Percentiles rank a stretch among this genome's conserved stretches.
phyloP scores from a whole-genome alignment of 345 rosid genomes.

The Raphanus sativus region DNA sequence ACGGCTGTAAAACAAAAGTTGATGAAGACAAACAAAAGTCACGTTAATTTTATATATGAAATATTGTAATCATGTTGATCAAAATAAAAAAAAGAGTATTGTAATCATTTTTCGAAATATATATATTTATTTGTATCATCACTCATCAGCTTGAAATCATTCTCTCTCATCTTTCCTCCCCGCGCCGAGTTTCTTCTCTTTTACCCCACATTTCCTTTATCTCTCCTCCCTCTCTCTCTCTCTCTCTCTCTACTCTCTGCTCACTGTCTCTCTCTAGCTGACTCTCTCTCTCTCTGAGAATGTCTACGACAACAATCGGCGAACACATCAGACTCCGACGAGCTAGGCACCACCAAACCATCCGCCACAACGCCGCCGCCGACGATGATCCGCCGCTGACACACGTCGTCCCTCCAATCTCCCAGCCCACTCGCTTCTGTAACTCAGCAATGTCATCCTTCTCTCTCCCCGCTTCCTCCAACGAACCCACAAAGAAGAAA shows the following conservation, averaged over 20 bases:
- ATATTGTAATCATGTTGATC: not conserved
- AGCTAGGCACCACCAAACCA: conserved; percentile 52
- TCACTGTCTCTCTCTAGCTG: not conserved
- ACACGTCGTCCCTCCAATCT: conserved; percentile 34
- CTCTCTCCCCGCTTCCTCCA: conserved; percentile 43
- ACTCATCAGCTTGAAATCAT: conserved; percentile 18
- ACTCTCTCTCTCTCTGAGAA: conserved; percentile 20
- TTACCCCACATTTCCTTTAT: not conserved
- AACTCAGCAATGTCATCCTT: conserved; percentile 35
- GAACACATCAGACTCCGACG: conserved; percentile 56
- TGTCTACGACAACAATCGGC: conserved; percentile 47
- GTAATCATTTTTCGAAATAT: not conserved
- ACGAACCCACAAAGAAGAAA: conserved; percentile 52
- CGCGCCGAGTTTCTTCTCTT: conserved; percentile 15
- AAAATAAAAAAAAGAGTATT: too few species aligned
- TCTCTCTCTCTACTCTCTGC: not conserved
- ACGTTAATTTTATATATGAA: not conserved
- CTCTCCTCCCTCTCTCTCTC: not conserved
- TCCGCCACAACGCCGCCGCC: conserved; percentile 31
- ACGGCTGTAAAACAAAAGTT: conserved; percentile 1
- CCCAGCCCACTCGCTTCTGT: conserved; percentile 41
- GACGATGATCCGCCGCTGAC: conserved; percentile 47
- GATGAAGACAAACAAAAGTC: not conserved
- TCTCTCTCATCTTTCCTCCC: conserved; percentile 18
- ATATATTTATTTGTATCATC: not conserved